These are phyloP conservation scores for Escallonia herrerae DNA, from an alignment of 129 eudicot genomes.

Conservation along the genomic window DNA sequence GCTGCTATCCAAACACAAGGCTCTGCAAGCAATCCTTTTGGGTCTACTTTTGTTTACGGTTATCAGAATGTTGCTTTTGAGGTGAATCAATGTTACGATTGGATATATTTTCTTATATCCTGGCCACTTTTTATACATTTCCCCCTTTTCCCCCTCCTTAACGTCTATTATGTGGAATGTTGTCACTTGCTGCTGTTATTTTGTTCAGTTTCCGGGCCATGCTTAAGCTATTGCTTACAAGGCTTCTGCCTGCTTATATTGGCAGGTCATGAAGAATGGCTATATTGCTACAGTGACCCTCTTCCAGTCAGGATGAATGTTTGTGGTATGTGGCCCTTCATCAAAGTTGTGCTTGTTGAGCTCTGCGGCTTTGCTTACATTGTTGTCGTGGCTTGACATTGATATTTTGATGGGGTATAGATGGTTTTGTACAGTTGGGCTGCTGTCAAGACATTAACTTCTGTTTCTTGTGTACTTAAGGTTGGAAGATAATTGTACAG, in stretches of 20 bases:
- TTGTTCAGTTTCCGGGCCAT: background rate
- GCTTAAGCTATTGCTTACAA: slow-evolving; percentile 1
- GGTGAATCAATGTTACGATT: slow-evolving; percentile 32
- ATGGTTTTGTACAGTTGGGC: slow-evolving; percentile 10
- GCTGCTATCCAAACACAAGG: slow-evolving; percentile 97
- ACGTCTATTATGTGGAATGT: background rate
- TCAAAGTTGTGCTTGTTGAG: background rate
- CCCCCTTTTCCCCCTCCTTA: background rate
- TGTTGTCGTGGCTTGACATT: background rate
- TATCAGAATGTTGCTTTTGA: slow-evolving; percentile 94
- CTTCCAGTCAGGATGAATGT: slow-evolving; percentile 50
- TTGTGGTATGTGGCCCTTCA: slow-evolving; percentile 14
- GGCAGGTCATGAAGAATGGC: slow-evolving; percentile 92
- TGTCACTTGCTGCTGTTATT: background rate
- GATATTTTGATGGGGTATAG: slow-evolving; percentile 5
- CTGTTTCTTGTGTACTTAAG: background rate
- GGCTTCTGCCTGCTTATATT: slow-evolving; percentile 3
- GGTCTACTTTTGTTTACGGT: slow-evolving; percentile 92
- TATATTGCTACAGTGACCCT: slow-evolving; percentile 93
- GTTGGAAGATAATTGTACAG: background rate
- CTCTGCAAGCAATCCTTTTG: slow-evolving; percentile 88
- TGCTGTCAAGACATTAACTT: background rate
- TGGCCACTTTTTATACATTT: background rate
- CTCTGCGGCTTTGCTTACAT: background rate
- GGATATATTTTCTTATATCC: background rate